Evolutionary conservation across 768 basidiomycete species (phyloP).

Genomic region (Dendrothele bispora): DNA sequence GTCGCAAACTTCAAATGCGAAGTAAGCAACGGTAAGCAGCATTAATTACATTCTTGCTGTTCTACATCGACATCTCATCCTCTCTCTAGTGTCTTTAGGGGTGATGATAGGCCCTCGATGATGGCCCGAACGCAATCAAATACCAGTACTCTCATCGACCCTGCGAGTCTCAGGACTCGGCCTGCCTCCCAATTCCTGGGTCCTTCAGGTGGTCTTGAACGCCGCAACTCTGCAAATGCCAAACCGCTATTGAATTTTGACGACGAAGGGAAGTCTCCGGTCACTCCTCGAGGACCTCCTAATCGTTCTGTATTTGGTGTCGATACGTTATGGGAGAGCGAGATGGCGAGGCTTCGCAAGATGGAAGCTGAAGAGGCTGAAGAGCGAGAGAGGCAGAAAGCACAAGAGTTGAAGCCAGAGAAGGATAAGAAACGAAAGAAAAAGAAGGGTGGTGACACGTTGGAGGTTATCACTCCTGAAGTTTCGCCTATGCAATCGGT

Average conservation of each 20-base stretch:
- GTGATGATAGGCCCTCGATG: conserved; percentile 90
- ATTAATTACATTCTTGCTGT: background rate
- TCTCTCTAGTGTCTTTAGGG: conserved; percentile 71
- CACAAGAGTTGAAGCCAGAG: conserved; percentile 45
- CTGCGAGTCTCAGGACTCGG: conserved; percentile 52
- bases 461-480: conserved; percentile 1
- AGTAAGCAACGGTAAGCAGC: conserved; percentile 73
- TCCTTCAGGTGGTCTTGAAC: conserved; percentile 38
- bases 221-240: conserved; percentile 51
- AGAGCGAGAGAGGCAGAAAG: conserved; percentile 35
- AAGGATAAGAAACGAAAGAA: conserved; percentile 48
- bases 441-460: conserved; percentile 33
- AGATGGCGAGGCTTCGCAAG: conserved; percentile 75
- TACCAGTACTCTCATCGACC: conserved; percentile 74
- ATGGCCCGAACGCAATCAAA: conserved; percentile 68
- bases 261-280: conserved; percentile 40
- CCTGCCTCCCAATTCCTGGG: conserved; percentile 46
- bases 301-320: conserved; percentile 89
- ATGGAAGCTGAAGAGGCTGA: conserved; percentile 74
- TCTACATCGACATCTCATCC: background rate
- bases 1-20: conserved; percentile 78
- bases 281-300: conserved; percentile 30
- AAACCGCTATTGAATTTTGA: conserved; percentile 71
- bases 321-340: conserved; percentile 90
- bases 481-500: conserved; percentile 11